A percentile compares a stretch with the other conserved stretches of the same genome.
Conservation (phyloP, 1,139 yeast genomes). For the Pneumocystis wakefieldiae region DNA sequence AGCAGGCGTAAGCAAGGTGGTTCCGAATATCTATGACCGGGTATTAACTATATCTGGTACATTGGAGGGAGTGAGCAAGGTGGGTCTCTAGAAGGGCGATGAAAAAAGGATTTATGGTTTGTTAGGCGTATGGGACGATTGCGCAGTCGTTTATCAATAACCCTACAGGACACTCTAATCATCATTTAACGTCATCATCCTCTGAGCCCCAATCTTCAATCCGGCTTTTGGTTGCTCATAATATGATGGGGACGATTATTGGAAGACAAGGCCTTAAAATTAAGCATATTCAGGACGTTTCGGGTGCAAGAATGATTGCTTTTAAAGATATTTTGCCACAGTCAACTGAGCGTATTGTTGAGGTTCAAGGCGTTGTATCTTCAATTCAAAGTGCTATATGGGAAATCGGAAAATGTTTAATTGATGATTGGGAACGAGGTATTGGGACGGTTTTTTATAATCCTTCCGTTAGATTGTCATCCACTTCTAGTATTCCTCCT, state of each 20-base stretch:
- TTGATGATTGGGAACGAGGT: constrained; percentile 50
- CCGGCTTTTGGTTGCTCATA: constrained; percentile 65
- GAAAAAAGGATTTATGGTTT: not conserved
- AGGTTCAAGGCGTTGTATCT: constrained; percentile 67
- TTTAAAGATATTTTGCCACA: constrained; percentile 72
- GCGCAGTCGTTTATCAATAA: constrained; percentile 25
- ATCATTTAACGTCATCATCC: constrained; percentile 27
- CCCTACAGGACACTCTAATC: constrained; percentile 23
- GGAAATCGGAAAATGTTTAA: constrained; percentile 54
- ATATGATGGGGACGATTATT: constrained; percentile 81
- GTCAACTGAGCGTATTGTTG: constrained; percentile 77
- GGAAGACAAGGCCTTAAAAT: constrained; percentile 76
- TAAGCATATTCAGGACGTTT: constrained; percentile 60
- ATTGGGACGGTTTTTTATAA: constrained; percentile 51
- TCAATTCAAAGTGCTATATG: constrained; percentile 45
- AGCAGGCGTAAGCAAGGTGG: constrained; percentile 77
- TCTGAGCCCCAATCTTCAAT: constrained; percentile 18
- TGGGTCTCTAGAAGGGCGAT: not conserved
- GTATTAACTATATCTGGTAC: constrained; percentile 70
- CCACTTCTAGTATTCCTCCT: constrained; percentile 4
- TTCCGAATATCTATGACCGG: constrained; percentile 71
- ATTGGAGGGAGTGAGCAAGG: constrained; percentile 51
- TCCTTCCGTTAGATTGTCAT: constrained; percentile 28
- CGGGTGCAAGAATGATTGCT: constrained; percentile 69
- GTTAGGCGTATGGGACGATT: constrained; percentile 36